These are phyloP conservation scores for Lactarius sanguifluus DNA, from an alignment of 768 basidiomycete genomes.

Conservation along the genomic window DNA sequence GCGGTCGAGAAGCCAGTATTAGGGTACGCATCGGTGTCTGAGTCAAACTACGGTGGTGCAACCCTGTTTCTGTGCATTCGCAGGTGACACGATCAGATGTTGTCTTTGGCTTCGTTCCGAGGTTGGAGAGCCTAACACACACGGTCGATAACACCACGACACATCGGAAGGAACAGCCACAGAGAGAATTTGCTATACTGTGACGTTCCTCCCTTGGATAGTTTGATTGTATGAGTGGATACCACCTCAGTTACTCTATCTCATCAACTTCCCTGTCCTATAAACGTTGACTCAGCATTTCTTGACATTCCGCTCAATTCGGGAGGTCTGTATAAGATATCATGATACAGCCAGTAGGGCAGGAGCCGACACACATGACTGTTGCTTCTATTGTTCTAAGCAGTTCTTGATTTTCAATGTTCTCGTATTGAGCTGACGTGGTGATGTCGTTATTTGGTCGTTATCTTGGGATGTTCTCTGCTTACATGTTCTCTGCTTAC, in stretches of 20 bases:
- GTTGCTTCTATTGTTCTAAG: not conserved
- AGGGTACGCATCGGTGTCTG: not conserved
- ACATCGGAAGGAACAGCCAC: not conserved
- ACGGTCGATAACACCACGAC: not conserved
- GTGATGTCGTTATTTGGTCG: not conserved
- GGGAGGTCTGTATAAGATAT: too few species aligned
- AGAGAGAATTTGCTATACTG: not conserved
- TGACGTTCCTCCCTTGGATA: not conserved
- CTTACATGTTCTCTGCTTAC: not conserved
- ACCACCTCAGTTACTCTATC: not conserved
- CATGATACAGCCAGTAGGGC: not conserved
- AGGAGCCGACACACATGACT: not conserved
- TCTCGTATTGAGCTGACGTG: not conserved
- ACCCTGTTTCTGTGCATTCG: not conserved
- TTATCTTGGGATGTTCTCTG: not conserved
- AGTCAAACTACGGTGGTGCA: not conserved
- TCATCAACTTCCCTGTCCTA: not conserved
- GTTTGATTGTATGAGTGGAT: not conserved
- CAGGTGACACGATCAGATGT: not conserved
- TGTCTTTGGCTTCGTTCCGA: not conserved
- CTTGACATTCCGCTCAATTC: not conserved
- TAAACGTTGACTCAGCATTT: not conserved
- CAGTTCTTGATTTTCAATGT: not conserved
- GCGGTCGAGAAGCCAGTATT: not conserved
- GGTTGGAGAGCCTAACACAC: not conserved